A percentile compares a stretch with the other conserved stretches of the same genome.
These are phyloP conservation scores for Tephrocybe sp. DNA, from an alignment of 768 basidiomycete genomes.

Conservation along the genomic window DNA sequence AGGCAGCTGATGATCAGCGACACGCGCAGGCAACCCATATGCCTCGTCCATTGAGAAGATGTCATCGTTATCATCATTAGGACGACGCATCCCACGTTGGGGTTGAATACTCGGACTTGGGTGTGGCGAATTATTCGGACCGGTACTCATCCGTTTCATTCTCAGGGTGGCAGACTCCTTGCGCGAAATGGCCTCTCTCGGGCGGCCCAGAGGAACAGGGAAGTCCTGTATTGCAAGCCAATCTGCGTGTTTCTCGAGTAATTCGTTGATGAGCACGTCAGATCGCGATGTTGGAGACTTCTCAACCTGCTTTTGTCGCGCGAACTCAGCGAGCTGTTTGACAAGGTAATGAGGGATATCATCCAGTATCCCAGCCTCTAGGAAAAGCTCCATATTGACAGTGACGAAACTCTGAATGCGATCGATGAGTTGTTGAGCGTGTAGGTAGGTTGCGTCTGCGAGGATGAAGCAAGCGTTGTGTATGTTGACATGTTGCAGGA, in stretches of 20 bases:
- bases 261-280: slow-evolving; percentile 45
- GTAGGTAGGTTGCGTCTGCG: slow-evolving; percentile 77
- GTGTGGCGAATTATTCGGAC: slow-evolving; percentile 28
- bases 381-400: slow-evolving; percentile 82
- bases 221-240: slow-evolving; percentile 77
- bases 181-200: slow-evolving; percentile 19
- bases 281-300: slow-evolving; percentile 71
- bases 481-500: slow-evolving; percentile 66
- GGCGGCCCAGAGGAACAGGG: slow-evolving; percentile 51
- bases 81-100: slow-evolving; percentile 24
- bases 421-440: slow-evolving; percentile 65
- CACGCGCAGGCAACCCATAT: slow-evolving; percentile 35
- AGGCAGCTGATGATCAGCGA: slow-evolving; percentile 15
- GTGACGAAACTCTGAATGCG: slow-evolving; percentile 79
- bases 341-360: slow-evolving; percentile 67
- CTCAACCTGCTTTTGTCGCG: slow-evolving; percentile 56
- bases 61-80: slow-evolving; percentile 57
- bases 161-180: slow-evolving; percentile 20
- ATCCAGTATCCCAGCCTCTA: slow-evolving; percentile 81
- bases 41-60: slow-evolving; percentile 85
- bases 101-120: slow-evolving; percentile 18
- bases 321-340: slow-evolving; percentile 61
- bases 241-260: slow-evolving; percentile 60
- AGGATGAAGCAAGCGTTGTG: slow-evolving; percentile 82
- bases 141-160: slow-evolving; percentile 8